These are phyloP conservation scores for Venustampulla echinocandica DNA, from an alignment of 495 filamentous ascomycete genomes.

Conservation along the genomic window DNA sequence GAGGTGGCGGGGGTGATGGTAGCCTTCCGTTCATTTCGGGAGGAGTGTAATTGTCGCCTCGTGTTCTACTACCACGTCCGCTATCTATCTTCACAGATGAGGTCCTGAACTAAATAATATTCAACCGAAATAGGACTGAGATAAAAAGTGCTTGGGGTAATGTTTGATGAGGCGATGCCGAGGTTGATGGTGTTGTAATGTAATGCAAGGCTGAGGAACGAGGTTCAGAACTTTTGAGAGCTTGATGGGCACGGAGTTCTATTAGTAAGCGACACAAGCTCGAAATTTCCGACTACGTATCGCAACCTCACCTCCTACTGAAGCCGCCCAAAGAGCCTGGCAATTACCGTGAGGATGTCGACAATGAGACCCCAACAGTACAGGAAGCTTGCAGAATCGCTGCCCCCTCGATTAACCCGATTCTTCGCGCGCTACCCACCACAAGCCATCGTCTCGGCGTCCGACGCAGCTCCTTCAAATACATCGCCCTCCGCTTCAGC, in stretches of 20 bases:
- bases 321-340: too few relatives aligned
- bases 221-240: too few relatives aligned
- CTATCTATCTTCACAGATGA: too few relatives aligned
- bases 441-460: conserved; percentile 35
- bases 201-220: conserved; percentile 14
- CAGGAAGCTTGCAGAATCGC: conserved; percentile 46
- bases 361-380: conserved; percentile 10
- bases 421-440: conserved; percentile 91
- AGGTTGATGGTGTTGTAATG: neutral
- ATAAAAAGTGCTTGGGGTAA: neutral
- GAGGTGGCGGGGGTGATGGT: conserved; percentile 25
- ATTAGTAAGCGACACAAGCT: too few relatives aligned
- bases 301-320: too few relatives aligned
- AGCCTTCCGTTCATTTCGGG: conserved; percentile 7
- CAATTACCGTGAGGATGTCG: conserved; percentile 5
- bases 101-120: neutral
- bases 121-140: neutral
- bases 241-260: too few relatives aligned
- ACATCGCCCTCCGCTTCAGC: conserved; percentile 16
- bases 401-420: conserved; percentile 66
- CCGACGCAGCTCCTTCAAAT: conserved; percentile 27
- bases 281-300: neutral
- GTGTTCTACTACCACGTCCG: too few relatives aligned
- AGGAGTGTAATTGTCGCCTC: too few relatives aligned
- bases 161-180: neutral